These are phyloP conservation scores for Podila epicladia DNA, from an alignment of 192 early-diverging fungal genomes.

Conservation along the genomic window DNA sequence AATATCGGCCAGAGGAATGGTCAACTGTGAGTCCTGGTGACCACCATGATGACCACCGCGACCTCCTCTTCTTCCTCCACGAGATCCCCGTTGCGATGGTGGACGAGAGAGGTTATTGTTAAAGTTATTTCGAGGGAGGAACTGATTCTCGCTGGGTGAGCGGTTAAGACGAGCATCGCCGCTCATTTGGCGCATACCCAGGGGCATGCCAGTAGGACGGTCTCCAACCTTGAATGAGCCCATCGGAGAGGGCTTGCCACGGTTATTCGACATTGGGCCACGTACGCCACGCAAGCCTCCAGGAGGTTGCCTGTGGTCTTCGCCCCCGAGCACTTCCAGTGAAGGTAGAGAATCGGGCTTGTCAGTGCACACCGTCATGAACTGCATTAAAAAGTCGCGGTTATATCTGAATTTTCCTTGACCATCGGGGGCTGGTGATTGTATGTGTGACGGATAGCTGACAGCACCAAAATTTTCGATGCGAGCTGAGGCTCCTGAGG, in stretches of 20 bases:
- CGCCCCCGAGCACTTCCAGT: slow-evolving; percentile 60
- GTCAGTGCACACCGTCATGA: slow-evolving; percentile 69
- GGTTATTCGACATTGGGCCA: slow-evolving; percentile 37
- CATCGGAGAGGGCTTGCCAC: slow-evolving; percentile 51
- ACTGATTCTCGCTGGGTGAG: slow-evolving; percentile 19
- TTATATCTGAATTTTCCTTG: slow-evolving; percentile 74
- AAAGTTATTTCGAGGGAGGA: slow-evolving; percentile 34
- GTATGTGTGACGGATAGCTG: slow-evolving; percentile 58
- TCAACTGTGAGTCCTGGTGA: slow-evolving; percentile 54
- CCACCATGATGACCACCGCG: slow-evolving; percentile 65
- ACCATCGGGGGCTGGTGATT: slow-evolving; percentile 65
- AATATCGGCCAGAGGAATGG: slow-evolving; percentile 67
- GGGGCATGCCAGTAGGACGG: slow-evolving; percentile 38
- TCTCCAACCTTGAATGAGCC: slow-evolving; percentile 56
- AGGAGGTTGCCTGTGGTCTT: slow-evolving; percentile 45
- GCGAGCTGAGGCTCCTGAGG: slow-evolving; percentile 54
- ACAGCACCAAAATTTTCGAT: slow-evolving; percentile 59
- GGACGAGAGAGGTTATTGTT: slow-evolving; percentile 25
- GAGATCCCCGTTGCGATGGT: slow-evolving; percentile 57
- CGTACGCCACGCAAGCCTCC: slow-evolving; percentile 28
- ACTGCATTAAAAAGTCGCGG: slow-evolving; percentile 83
- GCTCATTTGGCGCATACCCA: slow-evolving; percentile 56
- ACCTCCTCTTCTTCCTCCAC: slow-evolving; percentile 61
- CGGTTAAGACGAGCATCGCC: slow-evolving; percentile 40
- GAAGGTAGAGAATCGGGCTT: slow-evolving; percentile 65